Evolutionary conservation across 2,329 filamentous ascomycete genomes (phyloP), one percentile per base, ranked within the genome.

Genomic region (Talaromyces islandicus): DNA sequence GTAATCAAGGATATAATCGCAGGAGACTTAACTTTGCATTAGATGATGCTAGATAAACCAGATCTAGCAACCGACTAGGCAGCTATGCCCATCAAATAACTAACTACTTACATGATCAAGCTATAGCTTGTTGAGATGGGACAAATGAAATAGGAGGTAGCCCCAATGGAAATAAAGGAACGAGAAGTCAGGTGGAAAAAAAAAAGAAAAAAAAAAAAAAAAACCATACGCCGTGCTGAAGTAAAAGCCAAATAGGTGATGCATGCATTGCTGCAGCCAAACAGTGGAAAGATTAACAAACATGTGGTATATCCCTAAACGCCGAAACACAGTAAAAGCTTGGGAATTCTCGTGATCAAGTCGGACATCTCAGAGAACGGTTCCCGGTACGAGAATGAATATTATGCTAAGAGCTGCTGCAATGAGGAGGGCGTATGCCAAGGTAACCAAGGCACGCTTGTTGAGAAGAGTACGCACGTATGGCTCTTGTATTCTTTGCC

Each of bases 311-410:
- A 54, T 61, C 52, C 56, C 41, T 35, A 21, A 55, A 61, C 59
- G 59, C 59, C 59, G 32, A 21, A 59, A n/a, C 50, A 19, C 53
- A 56, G 35, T 52, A 55, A 57, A 21, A 24, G 5, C 21, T 17
- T 17, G 29, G 38, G 25, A 24, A 21, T 14, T 2, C 4, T 46
- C 21, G 11, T 46, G 9, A 21, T 46, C 24, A 29, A 52, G 38
- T 24, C 53, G 11, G 24, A 25, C 46, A 11, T 24, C 51, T 56
- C 54, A 55, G 14, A 57, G 54, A 32, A 60, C 56, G 19, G 74
- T 95, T 58, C 94, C 93, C 1, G 94, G 94, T 4, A 99, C 94
- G 61, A 99, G 88, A 67, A 97, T 92, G 78, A 99, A 99, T 27
- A 99, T 80, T 60, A 94, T 84, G 68, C 90, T 91, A 14, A 97